Percentiles rank a stretch among this genome's conserved stretches.
Evolutionary conservation across 2,329 filamentous ascomycete species (phyloP).

Genomic region (Didymella pinodella): DNA sequence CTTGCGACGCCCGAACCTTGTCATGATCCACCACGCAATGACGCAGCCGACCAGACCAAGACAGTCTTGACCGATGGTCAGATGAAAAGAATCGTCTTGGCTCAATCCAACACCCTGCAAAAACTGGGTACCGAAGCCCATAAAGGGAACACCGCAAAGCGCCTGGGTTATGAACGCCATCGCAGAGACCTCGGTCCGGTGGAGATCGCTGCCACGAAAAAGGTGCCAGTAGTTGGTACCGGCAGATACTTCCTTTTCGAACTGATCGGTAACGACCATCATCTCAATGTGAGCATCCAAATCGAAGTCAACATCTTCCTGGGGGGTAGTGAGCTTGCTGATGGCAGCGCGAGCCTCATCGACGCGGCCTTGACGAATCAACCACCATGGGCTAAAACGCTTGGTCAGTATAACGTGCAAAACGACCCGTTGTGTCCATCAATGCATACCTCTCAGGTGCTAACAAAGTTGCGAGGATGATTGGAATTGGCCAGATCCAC

Average conservation of each 20-base stretch:
- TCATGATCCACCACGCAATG: slow-evolving; percentile 80
- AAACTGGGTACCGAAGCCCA: slow-evolving; percentile 38
- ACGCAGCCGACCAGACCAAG: slow-evolving; percentile 64
- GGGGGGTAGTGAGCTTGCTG: slow-evolving; percentile 66
- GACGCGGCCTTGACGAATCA: slow-evolving; percentile 62
- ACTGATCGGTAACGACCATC: slow-evolving; percentile 84
- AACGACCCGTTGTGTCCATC: too few species aligned
- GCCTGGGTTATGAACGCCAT: slow-evolving; percentile 56
- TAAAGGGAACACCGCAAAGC: slow-evolving; percentile 37
- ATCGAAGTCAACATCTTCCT: slow-evolving; percentile 50
- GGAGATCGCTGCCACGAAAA: slow-evolving; percentile 77
- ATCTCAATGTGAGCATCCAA: slow-evolving; percentile 71
- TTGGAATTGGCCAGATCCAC: slow-evolving; percentile 76
- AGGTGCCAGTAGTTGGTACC: slow-evolving; percentile 80
- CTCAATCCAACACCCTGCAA: slow-evolving; percentile 33
- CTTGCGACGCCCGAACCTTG: slow-evolving; percentile 74
- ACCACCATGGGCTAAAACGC: slow-evolving; percentile 47
- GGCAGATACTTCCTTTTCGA: slow-evolving; percentile 71
- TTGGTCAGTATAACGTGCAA: neutral
- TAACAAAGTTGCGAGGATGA: slow-evolving; percentile 70
- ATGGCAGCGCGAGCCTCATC: slow-evolving; percentile 71
- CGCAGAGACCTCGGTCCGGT: slow-evolving; percentile 75
- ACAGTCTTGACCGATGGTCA: slow-evolving; percentile 36
- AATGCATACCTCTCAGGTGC: slow-evolving; percentile 63
- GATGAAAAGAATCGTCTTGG: slow-evolving; percentile 36